Percentiles rank a stretch among this genome's conserved stretches.
These are phyloP conservation scores for Dissoconium aciculare DNA, from an alignment of 2,329 filamentous ascomycete genomes.

Conservation along the genomic window DNA sequence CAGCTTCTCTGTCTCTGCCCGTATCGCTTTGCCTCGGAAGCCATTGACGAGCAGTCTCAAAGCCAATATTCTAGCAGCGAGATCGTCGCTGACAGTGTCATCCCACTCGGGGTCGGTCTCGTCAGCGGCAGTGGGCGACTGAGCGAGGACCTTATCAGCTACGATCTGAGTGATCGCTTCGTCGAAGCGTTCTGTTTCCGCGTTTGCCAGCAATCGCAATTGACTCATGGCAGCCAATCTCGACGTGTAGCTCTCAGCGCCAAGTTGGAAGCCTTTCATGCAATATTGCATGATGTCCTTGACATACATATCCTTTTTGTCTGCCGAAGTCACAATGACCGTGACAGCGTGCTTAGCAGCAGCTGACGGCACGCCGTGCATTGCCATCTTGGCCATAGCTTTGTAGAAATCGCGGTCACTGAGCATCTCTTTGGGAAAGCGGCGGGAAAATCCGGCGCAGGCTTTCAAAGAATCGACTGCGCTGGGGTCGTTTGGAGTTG, in stretches of 20 bases:
- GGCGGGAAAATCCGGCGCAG: conserved; percentile 78
- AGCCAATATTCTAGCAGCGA: conserved; percentile 68
- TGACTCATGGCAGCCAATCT: conserved; percentile 59
- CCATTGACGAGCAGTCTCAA: conserved; percentile 78
- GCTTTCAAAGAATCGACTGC: conserved; percentile 89
- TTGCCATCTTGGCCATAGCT: conserved; percentile 66
- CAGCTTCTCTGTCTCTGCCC: conserved; percentile 20
- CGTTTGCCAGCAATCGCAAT: conserved; percentile 58
- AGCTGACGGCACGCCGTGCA: conserved; percentile 64
- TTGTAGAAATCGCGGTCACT: conserved; percentile 67
- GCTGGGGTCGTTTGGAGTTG: conserved; percentile 50
- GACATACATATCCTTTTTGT: conserved; percentile 70
- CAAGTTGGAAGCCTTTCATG: conserved; percentile 59
- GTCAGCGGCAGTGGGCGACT: conserved; percentile 25
- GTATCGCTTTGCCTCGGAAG: conserved; percentile 43
- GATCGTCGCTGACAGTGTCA: conserved; percentile 60
- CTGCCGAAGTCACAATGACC: conserved; percentile 63
- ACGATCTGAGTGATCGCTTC: conserved; percentile 65
- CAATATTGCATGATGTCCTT: conserved; percentile 68
- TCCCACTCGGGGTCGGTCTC: conserved; percentile 31
- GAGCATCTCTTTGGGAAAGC: conserved; percentile 70
- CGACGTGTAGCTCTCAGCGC: conserved; percentile 55
- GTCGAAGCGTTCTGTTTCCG: conserved; percentile 51
- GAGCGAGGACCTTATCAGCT: conserved; percentile 1
- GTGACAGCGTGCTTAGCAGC: conserved; percentile 89